Evolutionary conservation across 441 rosid species (phyloP).

Genomic region (Populus hybrid): DNA sequence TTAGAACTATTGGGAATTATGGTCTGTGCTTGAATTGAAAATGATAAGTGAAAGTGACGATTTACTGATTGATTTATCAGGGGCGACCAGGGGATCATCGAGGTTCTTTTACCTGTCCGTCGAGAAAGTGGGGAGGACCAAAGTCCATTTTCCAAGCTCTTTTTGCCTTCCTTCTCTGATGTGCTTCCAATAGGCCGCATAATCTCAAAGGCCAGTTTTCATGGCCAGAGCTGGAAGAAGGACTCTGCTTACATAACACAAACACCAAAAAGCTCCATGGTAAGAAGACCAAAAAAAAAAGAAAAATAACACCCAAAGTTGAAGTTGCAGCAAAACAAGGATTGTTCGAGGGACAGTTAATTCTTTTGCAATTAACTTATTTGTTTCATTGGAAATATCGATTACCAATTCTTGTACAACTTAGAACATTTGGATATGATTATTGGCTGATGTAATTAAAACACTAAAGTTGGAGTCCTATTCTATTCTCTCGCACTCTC

Average conservation of each 20-base stretch:
- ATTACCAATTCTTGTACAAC: conserved; percentile 37
- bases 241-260: conserved; percentile 14
- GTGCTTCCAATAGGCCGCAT: conserved; percentile 12
- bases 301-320: background rate
- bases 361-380: conserved; percentile 22
- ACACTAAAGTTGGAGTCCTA: background rate
- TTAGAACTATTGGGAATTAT: background rate
- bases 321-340: conserved; percentile 17
- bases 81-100: conserved; percentile 46
- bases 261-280: background rate
- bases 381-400: conserved; percentile 26
- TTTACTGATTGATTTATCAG: conserved; percentile 22
- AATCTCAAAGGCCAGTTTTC: conserved; percentile 18
- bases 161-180: conserved; percentile 70
- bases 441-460: conserved; percentile 20
- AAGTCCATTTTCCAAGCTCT: conserved; percentile 72
- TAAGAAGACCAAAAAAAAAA: background rate
- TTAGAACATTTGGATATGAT: conserved; percentile 29
- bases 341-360: conserved; percentile 9
- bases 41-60: background rate
- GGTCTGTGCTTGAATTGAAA: background rate
- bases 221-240: background rate
- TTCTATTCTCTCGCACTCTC: no score
- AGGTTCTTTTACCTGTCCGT: conserved; percentile 35
- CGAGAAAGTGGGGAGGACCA: conserved; percentile 39